Base-by-base conservation (phyloP, 2,329 filamentous ascomycete species). In the Emergomyces orientalis region DNA sequence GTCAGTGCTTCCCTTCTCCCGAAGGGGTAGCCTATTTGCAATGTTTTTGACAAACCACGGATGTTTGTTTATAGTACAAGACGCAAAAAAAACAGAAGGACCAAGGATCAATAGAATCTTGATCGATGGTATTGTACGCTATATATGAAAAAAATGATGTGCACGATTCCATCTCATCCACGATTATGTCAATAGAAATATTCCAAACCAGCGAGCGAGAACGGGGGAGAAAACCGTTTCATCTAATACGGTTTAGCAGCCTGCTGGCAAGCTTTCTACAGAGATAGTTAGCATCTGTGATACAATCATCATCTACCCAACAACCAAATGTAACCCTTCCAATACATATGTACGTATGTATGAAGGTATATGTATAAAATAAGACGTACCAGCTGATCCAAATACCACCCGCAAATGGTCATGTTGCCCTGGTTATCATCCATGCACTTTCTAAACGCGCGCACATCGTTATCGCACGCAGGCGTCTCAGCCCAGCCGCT, bases 391-490 rank as follows among this genome's bases (percentile, higher is more conserved):
- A 99, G 83, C 84, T 99, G 93, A 77, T 99, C 94, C 71, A 99
- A 81, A 78, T 99, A 99, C 92, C 93, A 99, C 69, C 89, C 89
- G 81, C 94, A 99, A 74, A 97, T 95, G 74, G 88, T 88, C 88
- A 99, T 86, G 79, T 94, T 91, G 70, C 94, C 94, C 74, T 86
- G 81, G 78, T 99, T 89, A 74, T 97, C 90, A 77, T 97, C 92
- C 88, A 99, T 88, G 84, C 94, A 99, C 81, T 88, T 88, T 72
- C 91, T 92, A 83, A 99, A 97, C 79, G 84, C 86, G 78, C 87
- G 86, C 62, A 91, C 86, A 70, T 94, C 91, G 62, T 82, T 85
- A 67, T 86, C 86, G 80, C 94, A 99, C 76, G 88, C 89, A 78
- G 82, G 73, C 78, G 70, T 73, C 64, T 77, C 75, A 58, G 67